Evolutionary conservation across 192 early-diverging fungal genomes (phyloP).

Genomic region (Obelidium mucronatum): DNA sequence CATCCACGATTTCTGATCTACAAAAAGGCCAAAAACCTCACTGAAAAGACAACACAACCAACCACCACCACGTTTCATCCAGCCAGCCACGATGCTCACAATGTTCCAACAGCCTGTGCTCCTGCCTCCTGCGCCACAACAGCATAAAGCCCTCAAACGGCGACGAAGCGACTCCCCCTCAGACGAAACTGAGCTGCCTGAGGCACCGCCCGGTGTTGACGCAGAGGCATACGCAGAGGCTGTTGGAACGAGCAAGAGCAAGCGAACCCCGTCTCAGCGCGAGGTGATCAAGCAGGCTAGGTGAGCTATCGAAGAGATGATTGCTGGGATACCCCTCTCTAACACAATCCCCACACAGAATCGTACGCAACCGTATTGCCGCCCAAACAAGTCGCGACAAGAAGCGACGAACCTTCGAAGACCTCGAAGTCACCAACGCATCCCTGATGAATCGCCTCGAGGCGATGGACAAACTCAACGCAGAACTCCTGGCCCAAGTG

Average conservation of each 20-base stretch:
- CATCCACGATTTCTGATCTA: too few relatives aligned
- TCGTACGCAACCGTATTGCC: constrained; percentile 75
- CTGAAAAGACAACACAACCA: too few relatives aligned
- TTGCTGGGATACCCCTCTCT: neutral
- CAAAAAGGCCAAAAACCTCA: too few relatives aligned
- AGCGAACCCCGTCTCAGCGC: constrained; percentile 4
- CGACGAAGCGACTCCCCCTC: neutral
- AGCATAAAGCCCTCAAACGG: neutral
- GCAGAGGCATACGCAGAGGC: constrained; percentile 17
- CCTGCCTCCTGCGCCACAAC: neutral
- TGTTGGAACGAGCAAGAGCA: constrained; percentile 18
- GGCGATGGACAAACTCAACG: neutral
- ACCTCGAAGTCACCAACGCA: constrained; percentile 42
- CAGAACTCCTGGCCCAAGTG: constrained; percentile 4
- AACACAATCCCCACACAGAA: constrained; percentile 34
- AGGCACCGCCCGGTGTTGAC: constrained; percentile 19
- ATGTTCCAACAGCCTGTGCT: neutral
- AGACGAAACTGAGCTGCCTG: neutral
- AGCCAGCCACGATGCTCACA: too few relatives aligned
- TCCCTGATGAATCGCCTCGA: constrained; percentile 22
- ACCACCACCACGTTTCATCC: too few relatives aligned
- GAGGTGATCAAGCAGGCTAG: constrained; percentile 31
- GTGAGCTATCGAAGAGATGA: neutral
- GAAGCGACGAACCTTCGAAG: constrained; percentile 66
- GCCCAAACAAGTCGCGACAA: constrained; percentile 78